A percentile compares a stretch with the other conserved stretches of the same genome.
phyloP scores from a whole-genome alignment of 805 yeast species.

The Jamesozyma jinghongensis region DNA sequence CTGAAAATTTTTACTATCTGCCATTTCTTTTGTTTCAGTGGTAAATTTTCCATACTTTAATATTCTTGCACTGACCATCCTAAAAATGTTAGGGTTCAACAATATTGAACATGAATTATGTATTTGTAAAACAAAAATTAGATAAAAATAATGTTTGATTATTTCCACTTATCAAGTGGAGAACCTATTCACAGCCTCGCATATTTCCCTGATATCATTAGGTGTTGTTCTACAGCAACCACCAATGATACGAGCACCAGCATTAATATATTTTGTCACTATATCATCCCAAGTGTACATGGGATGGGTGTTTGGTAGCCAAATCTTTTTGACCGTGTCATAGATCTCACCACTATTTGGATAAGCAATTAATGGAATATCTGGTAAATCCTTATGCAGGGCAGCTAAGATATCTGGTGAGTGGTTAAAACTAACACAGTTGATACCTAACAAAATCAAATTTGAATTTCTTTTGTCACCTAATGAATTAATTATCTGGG shows the following conservation, averaged over 20 bases:
- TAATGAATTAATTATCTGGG: conserved; percentile 14
- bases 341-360: conserved; percentile 72
- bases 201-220: conserved; percentile 23
- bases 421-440: conserved; percentile 47
- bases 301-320: conserved; percentile 29
- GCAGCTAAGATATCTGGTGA: conserved; percentile 34
- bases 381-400: conserved; percentile 13
- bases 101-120: too few relatives aligned
- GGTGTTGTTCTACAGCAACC: conserved; percentile 74
- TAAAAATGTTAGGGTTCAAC: too few relatives aligned
- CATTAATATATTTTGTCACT: conserved; percentile 33
- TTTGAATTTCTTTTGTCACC: conserved; percentile 18
- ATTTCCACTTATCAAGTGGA: too few relatives aligned
- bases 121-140: not conserved
- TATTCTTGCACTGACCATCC: too few relatives aligned
- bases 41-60: too few relatives aligned
- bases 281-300: conserved; percentile 32
- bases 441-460: conserved; percentile 52
- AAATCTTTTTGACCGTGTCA: conserved; percentile 38
- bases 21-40: too few relatives aligned
- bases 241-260: conserved; percentile 48
- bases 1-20: too few relatives aligned
- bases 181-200: conserved; percentile 9
- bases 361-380: conserved; percentile 43
- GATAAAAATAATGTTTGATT: not conserved